These are phyloP conservation scores for Pythium biforme DNA, from an alignment of 352 stramenopile species.

Conservation along the genomic window DNA sequence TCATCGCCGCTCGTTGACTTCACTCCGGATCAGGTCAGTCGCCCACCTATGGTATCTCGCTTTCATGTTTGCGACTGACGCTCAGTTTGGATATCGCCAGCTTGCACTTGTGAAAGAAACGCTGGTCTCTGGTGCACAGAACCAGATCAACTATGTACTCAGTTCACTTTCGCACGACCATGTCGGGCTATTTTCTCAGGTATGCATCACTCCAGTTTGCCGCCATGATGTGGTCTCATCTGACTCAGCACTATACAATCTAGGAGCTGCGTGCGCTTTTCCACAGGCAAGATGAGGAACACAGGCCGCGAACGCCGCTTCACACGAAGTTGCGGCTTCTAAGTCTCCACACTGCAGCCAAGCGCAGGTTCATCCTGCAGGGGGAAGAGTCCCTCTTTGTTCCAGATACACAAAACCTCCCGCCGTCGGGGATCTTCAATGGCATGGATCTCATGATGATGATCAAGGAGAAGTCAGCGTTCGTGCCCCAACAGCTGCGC, in stretches of 20 bases:
- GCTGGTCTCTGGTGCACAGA: conserved; percentile 65
- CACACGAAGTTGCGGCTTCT: conserved; percentile 77
- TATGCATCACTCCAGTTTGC: conserved; percentile 9
- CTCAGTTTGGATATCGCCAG: conserved; percentile 22
- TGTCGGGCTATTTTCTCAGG: conserved; percentile 70
- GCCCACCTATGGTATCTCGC: not conserved
- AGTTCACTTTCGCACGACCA: conserved; percentile 76
- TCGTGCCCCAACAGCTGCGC: conserved; percentile 56
- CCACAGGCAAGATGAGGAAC: conserved; percentile 54
- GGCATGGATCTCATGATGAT: conserved; percentile 86
- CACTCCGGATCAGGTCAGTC: conserved; percentile 76
- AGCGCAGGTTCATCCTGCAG: conserved; percentile 62
- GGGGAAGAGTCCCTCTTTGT: conserved; percentile 63
- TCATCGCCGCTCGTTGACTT: conserved; percentile 80
- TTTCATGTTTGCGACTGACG: not conserved
- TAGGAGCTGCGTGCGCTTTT: conserved; percentile 78
- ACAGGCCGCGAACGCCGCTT: conserved; percentile 44
- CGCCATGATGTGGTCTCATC: not conserved
- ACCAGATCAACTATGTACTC: conserved; percentile 87
- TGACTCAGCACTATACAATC: not conserved
- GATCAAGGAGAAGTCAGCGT: conserved; percentile 63
- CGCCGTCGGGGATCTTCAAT: conserved; percentile 69
- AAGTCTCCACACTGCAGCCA: conserved; percentile 67
- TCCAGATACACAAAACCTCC: conserved; percentile 43
- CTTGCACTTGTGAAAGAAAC: conserved; percentile 81